These are phyloP conservation scores for Mucor saturninus DNA, from an alignment of 371 early-diverging fungal species.

Conservation along the genomic window DNA sequence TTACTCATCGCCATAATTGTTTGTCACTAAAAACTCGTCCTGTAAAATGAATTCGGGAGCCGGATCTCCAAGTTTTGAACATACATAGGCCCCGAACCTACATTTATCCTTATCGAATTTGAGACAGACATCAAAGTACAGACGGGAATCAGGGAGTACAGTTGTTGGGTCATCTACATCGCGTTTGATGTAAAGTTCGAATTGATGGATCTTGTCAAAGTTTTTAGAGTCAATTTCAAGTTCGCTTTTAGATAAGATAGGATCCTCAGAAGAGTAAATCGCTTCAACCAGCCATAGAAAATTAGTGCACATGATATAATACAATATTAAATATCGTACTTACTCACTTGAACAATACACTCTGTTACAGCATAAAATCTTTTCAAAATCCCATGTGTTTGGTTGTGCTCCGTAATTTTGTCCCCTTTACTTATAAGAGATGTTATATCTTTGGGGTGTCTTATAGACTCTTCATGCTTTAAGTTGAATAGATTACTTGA, in stretches of 20 bases:
- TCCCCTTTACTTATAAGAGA: not conserved
- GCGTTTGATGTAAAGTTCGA: constrained; percentile 11
- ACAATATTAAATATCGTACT: too few species aligned
- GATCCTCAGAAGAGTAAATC: not conserved
- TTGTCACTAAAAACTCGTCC: constrained; percentile 18
- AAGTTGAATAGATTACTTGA: not conserved
- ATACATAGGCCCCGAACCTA: constrained; percentile 5
- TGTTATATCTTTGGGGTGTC: not conserved
- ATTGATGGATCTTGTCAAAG: constrained; percentile 18
- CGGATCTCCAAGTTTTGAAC: not conserved
- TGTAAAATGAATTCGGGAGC: constrained; percentile 12
- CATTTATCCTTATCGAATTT: constrained; percentile 7
- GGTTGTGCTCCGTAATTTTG: constrained; percentile 7
- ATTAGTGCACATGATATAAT: too few species aligned
- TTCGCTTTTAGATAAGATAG: not conserved
- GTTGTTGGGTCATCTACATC: constrained; percentile 8
- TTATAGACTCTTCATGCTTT: not conserved
- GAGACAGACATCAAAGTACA: constrained; percentile 9
- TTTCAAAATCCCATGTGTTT: constrained; percentile 8
- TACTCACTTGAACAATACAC: constrained; percentile 20
- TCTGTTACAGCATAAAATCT: constrained; percentile 17
- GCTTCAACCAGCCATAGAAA: too few species aligned
- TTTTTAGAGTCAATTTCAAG: not conserved
- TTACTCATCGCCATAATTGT: constrained; percentile 4
- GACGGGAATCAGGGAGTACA: not conserved